Evolutionary conservation across 108 stramenopile species (phyloP), one percentile per base, ranked within the genome.

Genomic region (Craspedostauros australis): DNA sequence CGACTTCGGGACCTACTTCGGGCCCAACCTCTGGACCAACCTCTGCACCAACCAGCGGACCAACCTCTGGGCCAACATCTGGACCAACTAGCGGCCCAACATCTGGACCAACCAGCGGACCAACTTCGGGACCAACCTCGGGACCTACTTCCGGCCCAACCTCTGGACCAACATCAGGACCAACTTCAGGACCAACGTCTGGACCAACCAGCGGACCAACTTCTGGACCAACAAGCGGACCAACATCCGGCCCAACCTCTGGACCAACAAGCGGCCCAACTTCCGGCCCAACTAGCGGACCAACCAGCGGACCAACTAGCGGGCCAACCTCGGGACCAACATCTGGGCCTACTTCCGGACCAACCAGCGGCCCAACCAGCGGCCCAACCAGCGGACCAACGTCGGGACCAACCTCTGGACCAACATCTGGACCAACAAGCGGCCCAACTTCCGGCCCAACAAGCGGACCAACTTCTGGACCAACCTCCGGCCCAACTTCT

Each of bases 361-460:
- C 55, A 9, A 45, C 55, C 8, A 16, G 43, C 11, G 55, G 55
- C 29, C 55, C 55, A 7, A 57, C 43, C 4, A 16, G 15, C 15
- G 55, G 55, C n/a, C 58, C 58, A 16, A 60, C 47, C 29, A 18
- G 37, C 12, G 47, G 58, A 37, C 58, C 58, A 5, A 38, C 58
- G 18, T 4, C 36, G 22, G 47, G 47, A 23, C 58, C 58, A 9
- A 49, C 58, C 21, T 12, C 16, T 12, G 44, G 44, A 19, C 44
- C 44, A 45, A 29, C 50, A 5, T 23, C 49, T 51, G 44, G 44
- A 11, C 44, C 44, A 18, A 45, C 44, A 0, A 5, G 39, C 3
- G 47, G 47, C 39, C 58, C 58, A 36, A 49, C 58, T n/a, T 19
- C 33, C 8, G 58, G 46, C 26, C 58, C 58, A 25, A 49, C 47